A percentile compares a stretch with the other conserved stretches of the same genome.
phyloP scores from a whole-genome alignment of 495 filamentous ascomycete genomes.

The Friedmanniomyces endolithicus region DNA sequence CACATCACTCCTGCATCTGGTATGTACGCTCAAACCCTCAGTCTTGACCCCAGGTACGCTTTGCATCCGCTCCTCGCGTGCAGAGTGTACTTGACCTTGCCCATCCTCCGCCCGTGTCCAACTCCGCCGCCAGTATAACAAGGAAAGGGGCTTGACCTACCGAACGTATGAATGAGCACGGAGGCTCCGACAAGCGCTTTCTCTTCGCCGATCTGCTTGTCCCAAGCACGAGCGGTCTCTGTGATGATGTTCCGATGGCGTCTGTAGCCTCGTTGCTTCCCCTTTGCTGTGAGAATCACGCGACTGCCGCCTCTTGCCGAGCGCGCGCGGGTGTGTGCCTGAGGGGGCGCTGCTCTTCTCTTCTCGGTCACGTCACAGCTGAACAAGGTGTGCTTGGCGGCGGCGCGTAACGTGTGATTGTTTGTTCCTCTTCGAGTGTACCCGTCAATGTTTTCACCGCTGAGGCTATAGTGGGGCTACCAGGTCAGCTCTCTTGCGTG shows the following conservation, averaged over 20 bases:
- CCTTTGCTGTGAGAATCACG: neutral
- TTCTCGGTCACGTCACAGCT: neutral
- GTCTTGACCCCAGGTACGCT: no score
- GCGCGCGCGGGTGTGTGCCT: neutral
- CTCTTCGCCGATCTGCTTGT: neutral
- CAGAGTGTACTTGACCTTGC: no score
- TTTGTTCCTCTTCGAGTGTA: neutral
- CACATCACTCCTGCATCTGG: neutral
- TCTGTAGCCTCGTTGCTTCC: neutral
- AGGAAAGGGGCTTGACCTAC: neutral
- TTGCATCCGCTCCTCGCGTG: no score
- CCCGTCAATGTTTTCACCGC: conserved; percentile 7
- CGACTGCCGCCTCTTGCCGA: neutral
- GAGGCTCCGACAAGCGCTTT: neutral
- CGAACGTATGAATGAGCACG: conserved; percentile 3
- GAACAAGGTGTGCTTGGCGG: neutral
- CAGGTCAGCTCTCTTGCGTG: conserved; percentile 1
- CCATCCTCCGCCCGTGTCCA: no score
- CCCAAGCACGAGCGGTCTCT: neutral
- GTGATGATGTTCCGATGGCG: neutral
- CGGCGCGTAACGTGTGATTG: neutral
- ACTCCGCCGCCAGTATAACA: neutral
- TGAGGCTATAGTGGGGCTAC: conserved; percentile 9
- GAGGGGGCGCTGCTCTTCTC: neutral
- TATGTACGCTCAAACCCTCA: neutral